Conservation (phyloP, 257 asterid species). For the Lycium barbarum region DNA sequence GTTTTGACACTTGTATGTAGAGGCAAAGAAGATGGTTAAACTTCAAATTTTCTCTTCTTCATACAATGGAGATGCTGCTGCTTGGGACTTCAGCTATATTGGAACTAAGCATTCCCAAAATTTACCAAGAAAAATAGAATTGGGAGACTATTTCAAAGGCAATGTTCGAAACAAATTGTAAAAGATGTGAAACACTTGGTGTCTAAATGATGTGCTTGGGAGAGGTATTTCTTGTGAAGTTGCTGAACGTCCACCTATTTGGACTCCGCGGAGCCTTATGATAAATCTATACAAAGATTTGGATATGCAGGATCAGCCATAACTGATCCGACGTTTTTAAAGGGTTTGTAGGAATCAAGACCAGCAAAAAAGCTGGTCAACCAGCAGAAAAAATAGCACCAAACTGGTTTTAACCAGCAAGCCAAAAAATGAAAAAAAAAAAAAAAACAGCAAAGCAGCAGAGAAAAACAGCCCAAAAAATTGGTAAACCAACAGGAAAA, state of each 20-base stretch:
- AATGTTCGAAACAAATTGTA: conserved; percentile 37
- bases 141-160: conserved; percentile 40
- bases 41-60: conserved; percentile 36
- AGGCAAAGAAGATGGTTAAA: conserved; percentile 26
- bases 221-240: conserved; percentile 31
- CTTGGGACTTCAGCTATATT: conserved; percentile 24
- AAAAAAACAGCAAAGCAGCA: too few relatives aligned
- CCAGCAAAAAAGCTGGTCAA: too few relatives aligned
- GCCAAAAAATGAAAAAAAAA: too few relatives aligned
- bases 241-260: neutral
- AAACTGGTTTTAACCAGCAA: too few relatives aligned
- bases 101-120: conserved; percentile 26
- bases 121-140: conserved; percentile 31
- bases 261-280: neutral
- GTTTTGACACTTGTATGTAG: neutral
- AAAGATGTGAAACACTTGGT: conserved; percentile 34
- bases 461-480: too few relatives aligned
- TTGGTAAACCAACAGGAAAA: too few relatives aligned
- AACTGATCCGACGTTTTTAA: too few relatives aligned
- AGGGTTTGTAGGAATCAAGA: too few relatives aligned
- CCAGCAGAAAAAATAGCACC: too few relatives aligned
- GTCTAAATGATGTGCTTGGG: conserved; percentile 40
- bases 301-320: too few relatives aligned
- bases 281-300: neutral
- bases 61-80: conserved; percentile 36